Conservation (phyloP, 768 basidiomycete species). For the Boletus sp. region DNA sequence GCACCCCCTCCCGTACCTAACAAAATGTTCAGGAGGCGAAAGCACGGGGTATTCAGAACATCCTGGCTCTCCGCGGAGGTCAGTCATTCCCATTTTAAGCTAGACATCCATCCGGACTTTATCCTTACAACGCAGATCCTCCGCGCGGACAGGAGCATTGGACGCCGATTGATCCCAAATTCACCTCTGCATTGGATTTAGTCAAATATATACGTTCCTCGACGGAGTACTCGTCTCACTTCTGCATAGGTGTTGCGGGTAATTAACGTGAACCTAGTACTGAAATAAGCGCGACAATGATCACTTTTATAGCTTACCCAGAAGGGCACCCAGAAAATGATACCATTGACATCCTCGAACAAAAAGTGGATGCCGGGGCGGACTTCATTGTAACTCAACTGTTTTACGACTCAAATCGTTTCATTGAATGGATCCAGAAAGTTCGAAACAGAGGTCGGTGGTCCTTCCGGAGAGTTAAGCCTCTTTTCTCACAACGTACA, state of each 20-base stretch:
- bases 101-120: not conserved
- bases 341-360: conserved; percentile 70
- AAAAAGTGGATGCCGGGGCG: conserved; percentile 91
- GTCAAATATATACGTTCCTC: conserved; percentile 82
- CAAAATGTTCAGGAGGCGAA: conserved; percentile 63
- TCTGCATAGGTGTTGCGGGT: conserved; percentile 97
- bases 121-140: conserved; percentile 57
- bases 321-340: conserved; percentile 76
- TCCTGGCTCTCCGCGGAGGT: conserved; percentile 93
- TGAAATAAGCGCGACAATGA: not conserved
- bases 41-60: conserved; percentile 78
- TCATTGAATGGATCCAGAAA: conserved; percentile 73
- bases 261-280: conserved; percentile 1
- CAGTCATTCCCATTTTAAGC: conserved; percentile 17
- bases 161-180: conserved; percentile 81
- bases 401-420: conserved; percentile 93
- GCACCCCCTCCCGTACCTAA: not conserved
- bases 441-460: conserved; percentile 68
- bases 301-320: conserved; percentile 66
- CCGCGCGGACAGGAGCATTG: conserved; percentile 93
- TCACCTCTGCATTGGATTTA: conserved; percentile 85
- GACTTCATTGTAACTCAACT: conserved; percentile 96
- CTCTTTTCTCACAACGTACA: conserved; percentile 31
- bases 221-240: conserved; percentile 75
- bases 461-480: not conserved